phyloP scores from a whole-genome alignment of 495 filamentous ascomycete species.

The Achaetomiella virescens region DNA sequence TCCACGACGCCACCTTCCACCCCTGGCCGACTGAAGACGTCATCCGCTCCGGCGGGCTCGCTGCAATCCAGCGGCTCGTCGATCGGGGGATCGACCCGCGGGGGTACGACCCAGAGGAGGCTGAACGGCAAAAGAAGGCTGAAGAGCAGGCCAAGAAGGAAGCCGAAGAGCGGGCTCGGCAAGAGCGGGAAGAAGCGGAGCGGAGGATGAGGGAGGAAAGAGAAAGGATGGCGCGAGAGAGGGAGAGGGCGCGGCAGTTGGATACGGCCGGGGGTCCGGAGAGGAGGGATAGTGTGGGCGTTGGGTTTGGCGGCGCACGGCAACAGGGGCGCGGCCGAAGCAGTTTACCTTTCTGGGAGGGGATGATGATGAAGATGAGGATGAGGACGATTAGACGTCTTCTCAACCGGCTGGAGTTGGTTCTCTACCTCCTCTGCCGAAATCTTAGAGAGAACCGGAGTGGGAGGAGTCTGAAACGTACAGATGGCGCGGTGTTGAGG shows the following conservation, averaged over 20 bases:
- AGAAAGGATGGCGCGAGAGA: slow-evolving; percentile 28
- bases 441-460: no score
- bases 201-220: slow-evolving; percentile 32
- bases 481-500: no score
- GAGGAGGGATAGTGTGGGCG: slow-evolving; percentile 6
- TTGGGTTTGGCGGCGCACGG: slow-evolving; percentile 3
- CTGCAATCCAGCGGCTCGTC: slow-evolving; percentile 48
- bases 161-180: slow-evolving; percentile 38
- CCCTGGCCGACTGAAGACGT: slow-evolving; percentile 64
- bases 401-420: no score
- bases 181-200: slow-evolving; percentile 35
- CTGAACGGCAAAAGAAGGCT: slow-evolving; percentile 37
- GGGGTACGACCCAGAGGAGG: slow-evolving; percentile 48
- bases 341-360: slow-evolving; percentile 49
- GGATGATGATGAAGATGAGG: slow-evolving; percentile 49
- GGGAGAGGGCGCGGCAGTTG: slow-evolving; percentile 40
- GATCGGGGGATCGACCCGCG: slow-evolving; percentile 53
- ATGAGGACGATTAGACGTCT: slow-evolving; percentile 23
- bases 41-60: slow-evolving; percentile 58
- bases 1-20: slow-evolving; percentile 45
- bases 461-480: no score
- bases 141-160: slow-evolving; percentile 34
- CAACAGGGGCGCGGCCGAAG: slow-evolving; percentile 22
- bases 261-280: slow-evolving; percentile 25
- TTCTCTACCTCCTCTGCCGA: no score